Evolutionary conservation across 208 protist genomes (phyloP), one percentile per base, ranked within the genome.

Genomic region (Trypanosoma rangeli): DNA sequence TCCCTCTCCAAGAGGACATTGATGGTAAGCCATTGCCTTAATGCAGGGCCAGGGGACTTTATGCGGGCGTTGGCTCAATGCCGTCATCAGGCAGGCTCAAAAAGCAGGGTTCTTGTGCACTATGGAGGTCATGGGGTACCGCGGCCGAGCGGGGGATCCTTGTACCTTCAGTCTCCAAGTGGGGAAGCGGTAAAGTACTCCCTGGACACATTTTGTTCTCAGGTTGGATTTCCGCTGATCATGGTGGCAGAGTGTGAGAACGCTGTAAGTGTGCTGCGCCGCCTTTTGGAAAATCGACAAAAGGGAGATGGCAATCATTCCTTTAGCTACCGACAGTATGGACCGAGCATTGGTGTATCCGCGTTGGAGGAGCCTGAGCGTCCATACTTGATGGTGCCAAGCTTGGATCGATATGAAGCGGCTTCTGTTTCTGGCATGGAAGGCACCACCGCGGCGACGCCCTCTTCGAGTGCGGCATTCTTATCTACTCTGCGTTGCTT

Each of bases 161-260:
- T 93, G 13, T 90, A 73, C 54, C 73, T 94, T 24, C 35, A 79
- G 61, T 78, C 83, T 65, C 59, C 62, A 20, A 62, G 48, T 48
- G 65, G 60, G 24, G 59, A 67, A 3, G 3, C 50, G 28, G 75
- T 65, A 20, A 70, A 67, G 33, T 76, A 68, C 56, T 73, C 84
- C 16, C 74, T 94, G 42, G 80, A 86, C 50, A 87, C 73, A 31
- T 79, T 96, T 22, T 76, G 72, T 53, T 70, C 68, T 22, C 78
- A 85, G 26, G 85, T 83, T 24, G 86, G 85, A n/a, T 80, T 86
- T 28, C 91, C 91, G 5, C 82, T 96, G 8, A 81, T 94, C 20
- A 85, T 96, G 68, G 73, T 96, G 35, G 91, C 91, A 0, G 91
- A 96, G 70, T 96, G 91, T 66, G 72, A 76, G 57, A 82, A 90